A percentile compares a stretch with the other conserved stretches of the same genome.
phyloP scores from a whole-genome alignment of 202 grass and related monocot species.

The Carex arenaria region DNA sequence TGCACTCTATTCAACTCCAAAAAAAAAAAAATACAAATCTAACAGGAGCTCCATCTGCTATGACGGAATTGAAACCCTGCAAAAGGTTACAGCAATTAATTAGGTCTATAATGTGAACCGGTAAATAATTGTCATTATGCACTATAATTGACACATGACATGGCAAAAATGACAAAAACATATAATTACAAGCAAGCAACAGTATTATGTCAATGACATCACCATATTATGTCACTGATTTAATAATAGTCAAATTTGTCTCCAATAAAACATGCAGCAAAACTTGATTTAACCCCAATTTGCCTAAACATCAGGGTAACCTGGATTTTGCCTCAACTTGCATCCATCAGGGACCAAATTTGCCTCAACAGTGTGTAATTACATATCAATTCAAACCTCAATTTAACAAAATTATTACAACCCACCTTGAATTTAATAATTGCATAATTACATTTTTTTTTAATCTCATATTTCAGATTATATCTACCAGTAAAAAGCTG shows the following conservation, averaged over 20 bases:
- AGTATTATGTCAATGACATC: no score
- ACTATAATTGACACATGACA: slow-evolving; percentile 70
- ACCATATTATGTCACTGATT: neutral
- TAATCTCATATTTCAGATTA: slow-evolving; percentile 10
- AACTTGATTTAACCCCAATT: neutral
- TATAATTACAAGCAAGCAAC: neutral
- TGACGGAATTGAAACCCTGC: no score
- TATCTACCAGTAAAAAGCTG: slow-evolving; percentile 71
- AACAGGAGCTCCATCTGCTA: no score
- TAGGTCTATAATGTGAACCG: slow-evolving; percentile 24
- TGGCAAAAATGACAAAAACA: neutral
- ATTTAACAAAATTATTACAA: neutral
- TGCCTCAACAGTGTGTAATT: neutral
- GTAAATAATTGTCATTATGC: slow-evolving; percentile 62
- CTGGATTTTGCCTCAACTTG: neutral
- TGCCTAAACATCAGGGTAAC: neutral
- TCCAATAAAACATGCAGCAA: neutral
- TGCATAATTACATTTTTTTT: neutral
- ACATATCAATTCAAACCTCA: neutral
- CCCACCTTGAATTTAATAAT: slow-evolving; percentile 6
- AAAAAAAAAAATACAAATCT: no score
- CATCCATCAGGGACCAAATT: neutral
- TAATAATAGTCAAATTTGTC: neutral
- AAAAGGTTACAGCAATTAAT: neutral
- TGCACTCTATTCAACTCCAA: no score